Conservation (phyloP, 1,139 yeast genomes). For the Candida tropicalis region DNA sequence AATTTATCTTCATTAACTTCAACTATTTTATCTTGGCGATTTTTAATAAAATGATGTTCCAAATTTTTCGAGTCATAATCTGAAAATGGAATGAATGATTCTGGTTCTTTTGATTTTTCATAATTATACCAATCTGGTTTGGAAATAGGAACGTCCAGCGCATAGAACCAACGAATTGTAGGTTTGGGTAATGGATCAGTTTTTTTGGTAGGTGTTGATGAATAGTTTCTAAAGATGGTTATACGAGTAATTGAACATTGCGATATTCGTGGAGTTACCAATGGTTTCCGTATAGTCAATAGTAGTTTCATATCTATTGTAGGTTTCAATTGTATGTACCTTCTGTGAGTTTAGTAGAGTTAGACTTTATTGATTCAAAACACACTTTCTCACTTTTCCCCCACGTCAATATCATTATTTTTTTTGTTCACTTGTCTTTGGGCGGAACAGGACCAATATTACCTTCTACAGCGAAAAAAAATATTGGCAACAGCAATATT, state of each 20-base stretch:
- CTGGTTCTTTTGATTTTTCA: constrained; percentile 49
- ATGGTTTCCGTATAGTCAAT: not conserved
- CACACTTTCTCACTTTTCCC: too few species aligned
- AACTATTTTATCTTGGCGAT: constrained; percentile 27
- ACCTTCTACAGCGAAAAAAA: too few species aligned
- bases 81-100: constrained; percentile 72
- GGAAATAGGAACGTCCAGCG: constrained; percentile 71
- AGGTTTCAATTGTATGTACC: too few species aligned
- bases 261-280: not conserved
- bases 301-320: not conserved
- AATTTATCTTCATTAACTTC: constrained; percentile 82
- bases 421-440: too few species aligned
- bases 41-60: constrained; percentile 35
- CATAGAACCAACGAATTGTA: constrained; percentile 68
- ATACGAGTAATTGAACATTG: not conserved
- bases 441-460: too few species aligned
- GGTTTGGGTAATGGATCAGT: constrained; percentile 10
- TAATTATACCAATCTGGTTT: constrained; percentile 66
- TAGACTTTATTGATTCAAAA: too few species aligned
- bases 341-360: too few species aligned
- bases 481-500: too few species aligned
- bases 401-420: too few species aligned
- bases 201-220: not conserved
- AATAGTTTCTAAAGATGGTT: not conserved
- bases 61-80: constrained; percentile 60